A percentile compares a stretch with the other conserved stretches of the same genome.
Evolutionary conservation across 768 basidiomycete species (phyloP).

Genomic region (Boletus rufocinnamomeus): DNA sequence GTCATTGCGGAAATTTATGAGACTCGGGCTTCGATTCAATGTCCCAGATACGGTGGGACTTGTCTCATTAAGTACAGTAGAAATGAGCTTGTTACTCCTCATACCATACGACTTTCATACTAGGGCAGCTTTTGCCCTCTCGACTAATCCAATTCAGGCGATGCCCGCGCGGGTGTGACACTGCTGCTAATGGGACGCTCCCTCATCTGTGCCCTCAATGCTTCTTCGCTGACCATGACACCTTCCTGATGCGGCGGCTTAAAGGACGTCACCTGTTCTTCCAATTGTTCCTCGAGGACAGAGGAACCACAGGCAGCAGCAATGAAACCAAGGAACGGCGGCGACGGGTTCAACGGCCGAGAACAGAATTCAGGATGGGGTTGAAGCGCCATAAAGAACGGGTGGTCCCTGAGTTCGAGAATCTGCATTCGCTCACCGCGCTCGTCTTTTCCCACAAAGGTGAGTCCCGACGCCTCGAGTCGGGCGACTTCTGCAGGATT

Average conservation of each 20-base stretch:
- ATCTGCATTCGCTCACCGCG: constrained; percentile 97
- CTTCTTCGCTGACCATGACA: constrained; percentile 71
- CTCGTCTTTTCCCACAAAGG: constrained; percentile 89
- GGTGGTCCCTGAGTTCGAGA: constrained; percentile 87
- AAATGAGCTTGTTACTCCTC: not conserved
- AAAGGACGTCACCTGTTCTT: constrained; percentile 60
- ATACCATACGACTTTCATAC: not conserved
- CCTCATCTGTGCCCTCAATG: constrained; percentile 42
- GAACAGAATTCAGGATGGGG: constrained; percentile 99
- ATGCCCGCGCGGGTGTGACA: constrained; percentile 26
- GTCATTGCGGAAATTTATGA: not conserved
- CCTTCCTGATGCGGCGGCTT: constrained; percentile 74
- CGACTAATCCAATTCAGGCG: constrained; percentile 23
- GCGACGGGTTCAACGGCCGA: constrained; percentile 94
- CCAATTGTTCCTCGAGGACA: constrained; percentile 70
- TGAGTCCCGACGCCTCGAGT: constrained; percentile 71
- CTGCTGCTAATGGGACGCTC: constrained; percentile 32
- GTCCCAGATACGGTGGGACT: not conserved
- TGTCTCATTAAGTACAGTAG: not conserved
- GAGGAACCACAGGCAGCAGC: constrained; percentile 66
- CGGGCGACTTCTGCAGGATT: constrained; percentile 83
- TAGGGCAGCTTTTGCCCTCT: not conserved
- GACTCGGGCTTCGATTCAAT: too few relatives aligned
- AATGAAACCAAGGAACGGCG: constrained; percentile 94
- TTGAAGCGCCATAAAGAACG: constrained; percentile 92